Base-by-base conservation (phyloP, 1,284 basidiomycete genomes). In the Erythrobasidium hasegawianum region DNA sequence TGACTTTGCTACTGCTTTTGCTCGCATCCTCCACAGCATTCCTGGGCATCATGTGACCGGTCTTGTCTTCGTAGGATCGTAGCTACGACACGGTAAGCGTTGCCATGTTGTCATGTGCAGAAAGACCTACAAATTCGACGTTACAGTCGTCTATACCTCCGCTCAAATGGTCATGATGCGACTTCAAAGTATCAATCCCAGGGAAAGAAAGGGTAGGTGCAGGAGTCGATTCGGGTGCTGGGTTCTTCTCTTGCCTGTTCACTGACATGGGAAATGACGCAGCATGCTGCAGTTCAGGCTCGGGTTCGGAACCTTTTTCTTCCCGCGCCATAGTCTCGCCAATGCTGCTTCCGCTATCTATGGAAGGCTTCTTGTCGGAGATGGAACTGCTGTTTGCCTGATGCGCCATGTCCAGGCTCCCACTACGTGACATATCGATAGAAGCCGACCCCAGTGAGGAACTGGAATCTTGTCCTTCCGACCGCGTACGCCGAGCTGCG, bases 21-120 rank as follows among this genome's bases (percentile, higher is more conserved):
- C 43, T n/a, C 43, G 16, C 43, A 14, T 56, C 54, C 10, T 64
- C 59, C 18, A 65, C 47, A 1, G 62, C 62, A 8, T 43, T 49
- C 9, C 62, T 20, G 9, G 62, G 62, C 49, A 65, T 38, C 55
- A 65, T 57, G 45, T 65, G 62, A 13, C 62, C 62, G 1, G 62
- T 65, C 8, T 39, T 52, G 24, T 65, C 62, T 38, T 65, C 62
- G 20, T 65, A 65, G 39, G 38, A 52, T 1, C 62, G 62, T 16
- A 64, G 61, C 61, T 64, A 24, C 1, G 20, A 2, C 22, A n/a
- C n/a, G n/a, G n/a, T n/a, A n/a, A n/a, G n/a, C n/a, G n/a, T n/a
- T n/a, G n/a, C n/a, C n/a, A n/a, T n/a, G n/a, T n/a, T n/a, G n/a
- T n/a, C n/a, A n/a, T n/a, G n/a, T n/a, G n/a, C n/a, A n/a, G n/a